Base-by-base conservation (phyloP, 2,329 filamentous ascomycete genomes). In the Aspergillus fischeri region DNA sequence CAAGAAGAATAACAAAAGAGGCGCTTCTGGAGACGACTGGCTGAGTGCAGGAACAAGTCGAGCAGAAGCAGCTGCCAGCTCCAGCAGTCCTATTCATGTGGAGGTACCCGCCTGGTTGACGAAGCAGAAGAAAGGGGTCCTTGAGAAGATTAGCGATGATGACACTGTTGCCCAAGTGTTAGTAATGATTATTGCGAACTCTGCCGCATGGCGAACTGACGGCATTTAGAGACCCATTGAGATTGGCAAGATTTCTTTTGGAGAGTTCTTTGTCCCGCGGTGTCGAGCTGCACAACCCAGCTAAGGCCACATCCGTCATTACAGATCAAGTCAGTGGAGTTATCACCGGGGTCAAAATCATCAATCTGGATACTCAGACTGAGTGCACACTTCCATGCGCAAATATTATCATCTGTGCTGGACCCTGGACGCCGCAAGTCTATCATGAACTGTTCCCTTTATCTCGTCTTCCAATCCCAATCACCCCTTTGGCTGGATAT, bases 371-470 rank as follows among this genome's bases (percentile, higher is more conserved):
- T 25, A 65, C 68, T 2, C 61, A 67, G 6, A 54, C 55, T 2
- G 62, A 67, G 49, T 65, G 56, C 6, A 66, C 32, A 0, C 56
- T 92, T 2, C 80, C 86, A 0, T 90, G 88, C 66, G 83, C 81
- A 0, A 82, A 83, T 10, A 70, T 93, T 25, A 75, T 92, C 17
- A 80, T 93, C 58, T 76, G 87, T 0, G 83, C 88, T 0, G 90
- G 90, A 3, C 82, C 85, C 3, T 93, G 90, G 90, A 88, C 88
- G 0, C 80, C 84, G 0, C 73, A 75, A 32, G 84, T 90, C n/a
- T 88, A 91, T 67, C 64, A 74, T 2, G 74, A 77, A 0, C 80
- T 93, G 17, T 92, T 93, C 66, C 84, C 84, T 0, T 65, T 71
- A 0, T 80, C 86, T 1, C 67, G 65, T 2, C 66, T 80, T 1